Evolutionary conservation across 2,329 filamentous ascomycete genomes (phyloP).

Genomic region (Talaromyces funiculosus): DNA sequence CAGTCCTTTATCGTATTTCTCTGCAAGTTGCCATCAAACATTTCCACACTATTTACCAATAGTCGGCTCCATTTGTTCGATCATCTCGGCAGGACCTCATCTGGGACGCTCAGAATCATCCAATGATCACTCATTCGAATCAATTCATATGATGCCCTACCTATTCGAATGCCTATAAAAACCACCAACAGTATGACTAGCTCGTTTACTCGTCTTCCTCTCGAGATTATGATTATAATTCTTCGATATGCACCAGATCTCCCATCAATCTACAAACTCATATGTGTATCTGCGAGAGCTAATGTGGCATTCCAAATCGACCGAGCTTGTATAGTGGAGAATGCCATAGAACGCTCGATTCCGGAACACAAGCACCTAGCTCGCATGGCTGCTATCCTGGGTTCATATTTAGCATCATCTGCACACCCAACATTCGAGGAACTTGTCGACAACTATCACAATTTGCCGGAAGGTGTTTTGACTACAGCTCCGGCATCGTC

Average conservation of each 20-base stretch:
- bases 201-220: neutral
- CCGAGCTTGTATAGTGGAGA: neutral
- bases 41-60: neutral
- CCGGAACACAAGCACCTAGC: constrained; percentile 10
- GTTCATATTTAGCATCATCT: neutral
- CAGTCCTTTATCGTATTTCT: neutral
- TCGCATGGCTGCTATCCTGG: constrained; percentile 11
- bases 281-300: constrained; percentile 4
- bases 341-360: constrained; percentile 8
- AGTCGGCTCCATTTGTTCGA: neutral
- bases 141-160: neutral
- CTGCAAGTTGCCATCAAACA: neutral
- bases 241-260: neutral
- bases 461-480: constrained; percentile 3
- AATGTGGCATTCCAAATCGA: constrained; percentile 3
- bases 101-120: neutral
- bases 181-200: neutral
- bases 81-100: neutral
- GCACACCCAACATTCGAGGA: neutral
- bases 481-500: constrained; percentile 1
- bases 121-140: neutral
- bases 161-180: neutral
- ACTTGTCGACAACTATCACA: neutral
- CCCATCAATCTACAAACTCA: neutral
- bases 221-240: constrained; percentile 5